phyloP scores from a whole-genome alignment of 1,139 yeast species.

The Torulaspora globosa region DNA sequence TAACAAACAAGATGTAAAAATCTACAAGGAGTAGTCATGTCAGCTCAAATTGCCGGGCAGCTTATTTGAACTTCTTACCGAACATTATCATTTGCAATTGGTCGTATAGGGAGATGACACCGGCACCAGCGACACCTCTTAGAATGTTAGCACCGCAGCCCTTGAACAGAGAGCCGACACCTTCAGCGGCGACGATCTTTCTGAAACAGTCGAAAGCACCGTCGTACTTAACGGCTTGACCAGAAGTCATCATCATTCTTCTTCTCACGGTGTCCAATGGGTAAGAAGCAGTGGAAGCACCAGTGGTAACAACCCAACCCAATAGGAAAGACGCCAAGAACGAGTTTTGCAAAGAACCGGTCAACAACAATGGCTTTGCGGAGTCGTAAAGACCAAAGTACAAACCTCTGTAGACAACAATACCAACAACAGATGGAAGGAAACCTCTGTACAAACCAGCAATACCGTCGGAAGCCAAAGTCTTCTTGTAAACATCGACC shows the following conservation, averaged over 20 bases:
- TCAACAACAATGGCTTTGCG: slow-evolving; percentile 67
- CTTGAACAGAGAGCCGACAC: slow-evolving; percentile 68
- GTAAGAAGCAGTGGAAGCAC: slow-evolving; percentile 77
- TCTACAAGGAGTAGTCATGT: slow-evolving; percentile 3
- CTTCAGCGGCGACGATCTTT: slow-evolving; percentile 70
- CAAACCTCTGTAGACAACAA: slow-evolving; percentile 78
- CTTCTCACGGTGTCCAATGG: slow-evolving; percentile 83
- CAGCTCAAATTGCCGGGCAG: slow-evolving; percentile 4
- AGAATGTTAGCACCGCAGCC: slow-evolving; percentile 85
- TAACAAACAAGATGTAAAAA: slow-evolving; percentile 10
- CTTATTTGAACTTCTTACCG: slow-evolving; percentile 64
- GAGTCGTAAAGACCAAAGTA: slow-evolving; percentile 81
- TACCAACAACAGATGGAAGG: slow-evolving; percentile 78
- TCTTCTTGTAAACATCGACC: slow-evolving; percentile 73
- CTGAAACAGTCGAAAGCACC: slow-evolving; percentile 70
- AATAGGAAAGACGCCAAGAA: slow-evolving; percentile 72
- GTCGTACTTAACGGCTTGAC: slow-evolving; percentile 73
- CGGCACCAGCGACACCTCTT: slow-evolving; percentile 87
- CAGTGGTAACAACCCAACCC: slow-evolving; percentile 78
- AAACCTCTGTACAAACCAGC: slow-evolving; percentile 84
- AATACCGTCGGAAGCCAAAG: slow-evolving; percentile 70
- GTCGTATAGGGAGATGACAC: slow-evolving; percentile 77
- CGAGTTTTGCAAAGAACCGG: slow-evolving; percentile 66
- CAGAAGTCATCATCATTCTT: slow-evolving; percentile 88
- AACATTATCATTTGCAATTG: slow-evolving; percentile 67